Conservation (phyloP, 2,329 filamentous ascomycete genomes). For the Neobulgaria alba region DNA sequence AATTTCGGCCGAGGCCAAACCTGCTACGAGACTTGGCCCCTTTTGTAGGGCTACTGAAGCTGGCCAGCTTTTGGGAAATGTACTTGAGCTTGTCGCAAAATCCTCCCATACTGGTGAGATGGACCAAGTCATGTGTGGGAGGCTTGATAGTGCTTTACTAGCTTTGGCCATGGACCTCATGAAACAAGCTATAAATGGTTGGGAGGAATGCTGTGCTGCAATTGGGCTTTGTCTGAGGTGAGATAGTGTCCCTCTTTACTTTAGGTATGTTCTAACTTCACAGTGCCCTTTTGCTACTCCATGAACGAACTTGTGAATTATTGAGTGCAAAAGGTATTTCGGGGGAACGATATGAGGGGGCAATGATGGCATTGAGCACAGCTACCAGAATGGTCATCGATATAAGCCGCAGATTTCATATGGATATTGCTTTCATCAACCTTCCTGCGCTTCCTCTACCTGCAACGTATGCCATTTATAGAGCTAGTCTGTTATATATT, state of each 20-base stretch:
- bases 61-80: conserved; percentile 13
- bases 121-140: conserved; percentile 6
- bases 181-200: conserved; percentile 15
- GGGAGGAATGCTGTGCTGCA: conserved; percentile 19
- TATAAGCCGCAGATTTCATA: conserved; percentile 15
- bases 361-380: conserved; percentile 15
- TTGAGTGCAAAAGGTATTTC: background rate
- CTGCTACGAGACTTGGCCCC: conserved; percentile 16
- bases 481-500: conserved; percentile 17
- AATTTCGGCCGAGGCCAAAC: conserved; percentile 11
- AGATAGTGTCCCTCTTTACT: background rate
- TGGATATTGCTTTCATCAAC: conserved; percentile 17
- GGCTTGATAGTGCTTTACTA: conserved; percentile 10
- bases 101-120: conserved; percentile 9
- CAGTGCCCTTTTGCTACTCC: conserved; percentile 16
- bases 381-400: conserved; percentile 18
- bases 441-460: conserved; percentile 16
- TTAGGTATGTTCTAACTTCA: conserved; percentile 3
- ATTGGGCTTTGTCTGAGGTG: conserved; percentile 18
- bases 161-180: conserved; percentile 11
- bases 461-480: conserved; percentile 15
- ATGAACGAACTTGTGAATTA: conserved; percentile 12
- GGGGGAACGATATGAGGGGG: conserved; percentile 5
- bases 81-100: conserved; percentile 10
- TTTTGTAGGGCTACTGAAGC: conserved; percentile 18